These are phyloP conservation scores for Kwoniella shandongensis DNA, from an alignment of 768 basidiomycete species.

Conservation along the genomic window DNA sequence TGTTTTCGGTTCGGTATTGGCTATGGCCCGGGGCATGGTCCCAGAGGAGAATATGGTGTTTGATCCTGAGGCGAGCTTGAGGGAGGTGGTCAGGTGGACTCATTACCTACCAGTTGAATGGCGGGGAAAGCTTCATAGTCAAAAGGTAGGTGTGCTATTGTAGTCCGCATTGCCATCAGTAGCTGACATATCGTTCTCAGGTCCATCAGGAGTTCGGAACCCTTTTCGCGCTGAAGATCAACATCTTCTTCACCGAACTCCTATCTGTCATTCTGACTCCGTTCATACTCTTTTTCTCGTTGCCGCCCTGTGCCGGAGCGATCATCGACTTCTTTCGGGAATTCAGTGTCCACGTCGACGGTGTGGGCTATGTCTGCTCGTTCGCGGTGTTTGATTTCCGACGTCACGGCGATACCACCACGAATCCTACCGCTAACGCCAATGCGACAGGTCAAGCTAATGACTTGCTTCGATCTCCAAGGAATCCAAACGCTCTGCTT, in stretches of 20 bases:
- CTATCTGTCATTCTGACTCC: conserved; percentile 90
- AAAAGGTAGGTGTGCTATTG: conserved; percentile 64
- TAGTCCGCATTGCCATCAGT: neutral
- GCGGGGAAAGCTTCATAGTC: conserved; percentile 84
- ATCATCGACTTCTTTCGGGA: conserved; percentile 98
- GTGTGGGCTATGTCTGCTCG: conserved; percentile 92
- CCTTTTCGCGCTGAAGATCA: conserved; percentile 88
- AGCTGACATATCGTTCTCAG: too few species aligned
- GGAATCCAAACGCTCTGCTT: neutral
- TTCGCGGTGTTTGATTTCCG: conserved; percentile 99
- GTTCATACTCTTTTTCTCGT: conserved; percentile 87
- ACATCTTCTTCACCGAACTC: conserved; percentile 83
- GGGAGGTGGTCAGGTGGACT: conserved; percentile 86
- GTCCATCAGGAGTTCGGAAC: conserved; percentile 88
- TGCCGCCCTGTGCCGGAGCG: conserved; percentile 82
- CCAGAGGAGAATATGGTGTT: conserved; percentile 91
- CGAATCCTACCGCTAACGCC: neutral
- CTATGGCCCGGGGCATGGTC: conserved; percentile 89
- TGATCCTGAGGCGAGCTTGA: conserved; percentile 90
- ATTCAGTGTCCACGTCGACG: conserved; percentile 94
- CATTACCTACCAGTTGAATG: conserved; percentile 95
- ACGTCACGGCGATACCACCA: conserved; percentile 64
- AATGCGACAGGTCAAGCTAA: neutral
- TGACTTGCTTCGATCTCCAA: neutral
- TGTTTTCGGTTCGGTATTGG: conserved; percentile 81